phyloP scores from a whole-genome alignment of 1,139 yeast species.

The Nakaseomyces sp. region DNA sequence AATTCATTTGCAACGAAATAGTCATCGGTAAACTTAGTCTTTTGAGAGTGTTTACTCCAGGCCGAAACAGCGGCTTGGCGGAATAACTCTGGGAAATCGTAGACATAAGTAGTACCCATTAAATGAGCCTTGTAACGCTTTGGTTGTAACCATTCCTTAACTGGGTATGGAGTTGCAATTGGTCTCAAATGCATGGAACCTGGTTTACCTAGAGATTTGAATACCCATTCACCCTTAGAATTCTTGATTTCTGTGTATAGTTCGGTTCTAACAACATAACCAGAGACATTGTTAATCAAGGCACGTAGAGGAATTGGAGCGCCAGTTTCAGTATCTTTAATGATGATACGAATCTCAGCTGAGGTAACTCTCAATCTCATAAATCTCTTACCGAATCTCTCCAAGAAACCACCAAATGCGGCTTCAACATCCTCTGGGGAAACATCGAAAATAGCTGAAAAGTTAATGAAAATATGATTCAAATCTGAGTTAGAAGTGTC shows the following conservation, averaged over 20 bases:
- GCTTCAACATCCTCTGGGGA: slow-evolving; percentile 94
- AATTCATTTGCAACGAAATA: slow-evolving; percentile 72
- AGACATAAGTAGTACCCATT: slow-evolving; percentile 96
- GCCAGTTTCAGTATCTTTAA: slow-evolving; percentile 82
- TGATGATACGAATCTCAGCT: slow-evolving; percentile 93
- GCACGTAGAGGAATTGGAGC: slow-evolving; percentile 93
- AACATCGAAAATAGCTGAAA: slow-evolving; percentile 88
- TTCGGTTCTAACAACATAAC: slow-evolving; percentile 93
- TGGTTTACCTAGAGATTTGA: slow-evolving; percentile 87
- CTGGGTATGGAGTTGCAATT: slow-evolving; percentile 92
- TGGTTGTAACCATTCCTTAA: slow-evolving; percentile 95
- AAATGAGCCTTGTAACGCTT: slow-evolving; percentile 97
- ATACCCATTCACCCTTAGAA: slow-evolving; percentile 89
- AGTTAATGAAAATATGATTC: slow-evolving; percentile 93
- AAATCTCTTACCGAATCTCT: slow-evolving; percentile 91
- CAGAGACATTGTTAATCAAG: slow-evolving; percentile 89
- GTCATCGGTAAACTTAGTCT: slow-evolving; percentile 61
- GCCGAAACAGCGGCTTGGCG: slow-evolving; percentile 80
- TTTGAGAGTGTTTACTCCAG: slow-evolving; percentile 64
- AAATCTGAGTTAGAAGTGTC: slow-evolving; percentile 93
- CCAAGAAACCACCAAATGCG: slow-evolving; percentile 95
- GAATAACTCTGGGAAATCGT: slow-evolving; percentile 97
- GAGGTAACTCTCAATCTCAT: slow-evolving; percentile 96
- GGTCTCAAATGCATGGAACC: slow-evolving; percentile 97
- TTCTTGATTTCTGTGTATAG: slow-evolving; percentile 90